Percentiles rank a stretch among this genome's conserved stretches.
These are phyloP conservation scores for Apiospora hydei DNA, from an alignment of 2,329 filamentous ascomycete genomes.

Conservation along the genomic window DNA sequence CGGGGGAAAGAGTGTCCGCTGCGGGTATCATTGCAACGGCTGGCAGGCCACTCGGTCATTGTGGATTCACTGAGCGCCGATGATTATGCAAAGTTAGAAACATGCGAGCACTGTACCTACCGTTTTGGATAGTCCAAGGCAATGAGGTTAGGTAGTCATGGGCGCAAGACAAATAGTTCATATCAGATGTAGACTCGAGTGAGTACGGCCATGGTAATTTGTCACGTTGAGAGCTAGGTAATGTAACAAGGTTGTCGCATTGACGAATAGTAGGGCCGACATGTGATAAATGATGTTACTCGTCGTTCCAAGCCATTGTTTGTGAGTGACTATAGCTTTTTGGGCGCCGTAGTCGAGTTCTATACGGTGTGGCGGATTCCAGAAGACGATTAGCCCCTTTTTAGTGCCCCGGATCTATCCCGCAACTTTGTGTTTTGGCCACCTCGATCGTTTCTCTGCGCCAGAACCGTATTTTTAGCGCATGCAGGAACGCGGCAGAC, in stretches of 20 bases:
- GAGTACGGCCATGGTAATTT: neutral
- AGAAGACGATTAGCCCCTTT: neutral
- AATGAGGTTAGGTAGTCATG: neutral
- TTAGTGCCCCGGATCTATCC: conserved; percentile 11
- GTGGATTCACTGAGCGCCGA: neutral
- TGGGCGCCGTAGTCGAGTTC: neutral
- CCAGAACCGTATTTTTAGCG: conserved; percentile 15
- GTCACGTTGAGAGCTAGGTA: neutral
- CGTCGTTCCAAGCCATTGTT: neutral
- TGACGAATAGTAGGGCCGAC: neutral
- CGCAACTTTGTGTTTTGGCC: conserved; percentile 18
- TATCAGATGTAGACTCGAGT: neutral
- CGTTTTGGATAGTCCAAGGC: neutral
- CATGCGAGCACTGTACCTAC: neutral
- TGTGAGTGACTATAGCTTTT: neutral
- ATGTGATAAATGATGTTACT: neutral
- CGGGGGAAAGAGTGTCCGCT: neutral
- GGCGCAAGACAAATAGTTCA: neutral
- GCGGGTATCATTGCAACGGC: neutral
- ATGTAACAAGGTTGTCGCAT: neutral
- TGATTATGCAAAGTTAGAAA: neutral
- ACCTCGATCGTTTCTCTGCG: conserved; percentile 17
- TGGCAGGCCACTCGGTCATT: neutral
- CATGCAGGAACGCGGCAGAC: conserved; percentile 19
- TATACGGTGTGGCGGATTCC: conserved; percentile 14